Conservation (phyloP, 176 grass and related monocot species). For the Ananas comosus region DNA sequence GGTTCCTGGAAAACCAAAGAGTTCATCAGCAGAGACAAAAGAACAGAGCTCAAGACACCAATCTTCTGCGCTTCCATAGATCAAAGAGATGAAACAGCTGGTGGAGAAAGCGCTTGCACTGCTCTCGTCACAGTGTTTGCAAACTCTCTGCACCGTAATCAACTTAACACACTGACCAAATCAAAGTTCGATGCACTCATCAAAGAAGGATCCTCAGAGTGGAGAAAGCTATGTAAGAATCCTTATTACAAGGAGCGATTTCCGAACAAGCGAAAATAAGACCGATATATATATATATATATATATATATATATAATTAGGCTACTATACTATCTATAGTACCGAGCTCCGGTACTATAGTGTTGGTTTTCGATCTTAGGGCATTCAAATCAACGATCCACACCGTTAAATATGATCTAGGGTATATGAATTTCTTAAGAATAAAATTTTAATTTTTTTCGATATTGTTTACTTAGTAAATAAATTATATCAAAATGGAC, state of each 20-base stretch:
- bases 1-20: slow-evolving; percentile 57
- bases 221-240: slow-evolving; percentile 61
- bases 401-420: no score
- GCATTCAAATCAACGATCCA: no score
- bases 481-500: no score
- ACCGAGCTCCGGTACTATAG: no score
- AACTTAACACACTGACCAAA: slow-evolving; percentile 44
- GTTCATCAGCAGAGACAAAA: slow-evolving; percentile 63
- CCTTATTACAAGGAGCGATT: slow-evolving; percentile 41
- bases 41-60: slow-evolving; percentile 58
- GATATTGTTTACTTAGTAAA: no score
- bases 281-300: no score
- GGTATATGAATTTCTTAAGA: no score
- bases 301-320: no score
- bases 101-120: slow-evolving; percentile 95
- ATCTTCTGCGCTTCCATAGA: slow-evolving; percentile 97
- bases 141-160: slow-evolving; percentile 47
- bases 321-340: no score
- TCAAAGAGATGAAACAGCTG: slow-evolving; percentile 81
- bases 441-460: no score
- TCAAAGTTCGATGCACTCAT: slow-evolving; percentile 64
- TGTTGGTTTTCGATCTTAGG: no score
- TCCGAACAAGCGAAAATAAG: no score
- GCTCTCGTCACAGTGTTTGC: slow-evolving; percentile 73
- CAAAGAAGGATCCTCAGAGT: slow-evolving; percentile 78